These are phyloP conservation scores for Pythium volutum DNA, from an alignment of 352 stramenopile species.

Conservation along the genomic window DNA sequence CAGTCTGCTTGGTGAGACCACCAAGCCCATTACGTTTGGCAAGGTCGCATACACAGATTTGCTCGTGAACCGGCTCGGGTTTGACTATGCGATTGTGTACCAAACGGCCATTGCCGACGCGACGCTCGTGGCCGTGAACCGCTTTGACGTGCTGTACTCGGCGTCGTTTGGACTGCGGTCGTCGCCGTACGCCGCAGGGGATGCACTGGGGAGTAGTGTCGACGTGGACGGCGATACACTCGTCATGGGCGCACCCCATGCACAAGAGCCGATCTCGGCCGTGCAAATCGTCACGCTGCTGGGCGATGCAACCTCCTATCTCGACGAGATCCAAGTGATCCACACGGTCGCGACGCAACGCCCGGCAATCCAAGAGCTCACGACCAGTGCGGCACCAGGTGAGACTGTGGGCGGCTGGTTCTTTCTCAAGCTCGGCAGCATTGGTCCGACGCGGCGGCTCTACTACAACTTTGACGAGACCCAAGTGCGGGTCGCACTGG, in stretches of 20 bases:
- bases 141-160: conserved; percentile 72
- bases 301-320: conserved; percentile 43
- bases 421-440: conserved; percentile 46
- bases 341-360: conserved; percentile 49
- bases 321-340: conserved; percentile 75
- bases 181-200: conserved; percentile 47
- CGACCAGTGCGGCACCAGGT: conserved; percentile 55
- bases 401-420: conserved; percentile 76
- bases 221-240: conserved; percentile 67
- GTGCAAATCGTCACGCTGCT: conserved; percentile 69
- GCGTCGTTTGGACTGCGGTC: conserved; percentile 66
- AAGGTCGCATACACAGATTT: conserved; percentile 62
- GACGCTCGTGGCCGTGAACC: conserved; percentile 43
- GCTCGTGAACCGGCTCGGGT: conserved; percentile 66
- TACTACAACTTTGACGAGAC: conserved; percentile 66
- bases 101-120: conserved; percentile 36
- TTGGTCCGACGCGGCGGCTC: conserved; percentile 55
- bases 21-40: conserved; percentile 57
- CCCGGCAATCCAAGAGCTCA: conserved; percentile 68
- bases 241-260: conserved; percentile 59
- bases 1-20: conserved; percentile 35
- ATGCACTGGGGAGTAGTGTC: conserved; percentile 59
- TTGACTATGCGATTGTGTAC: conserved; percentile 66
- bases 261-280: conserved; percentile 53
- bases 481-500: conserved; percentile 63